A percentile compares a stretch with the other conserved stretches of the same genome.
Evolutionary conservation across 805 yeast species (phyloP).

Genomic region (Isabelozyma pseudorhagii): DNA sequence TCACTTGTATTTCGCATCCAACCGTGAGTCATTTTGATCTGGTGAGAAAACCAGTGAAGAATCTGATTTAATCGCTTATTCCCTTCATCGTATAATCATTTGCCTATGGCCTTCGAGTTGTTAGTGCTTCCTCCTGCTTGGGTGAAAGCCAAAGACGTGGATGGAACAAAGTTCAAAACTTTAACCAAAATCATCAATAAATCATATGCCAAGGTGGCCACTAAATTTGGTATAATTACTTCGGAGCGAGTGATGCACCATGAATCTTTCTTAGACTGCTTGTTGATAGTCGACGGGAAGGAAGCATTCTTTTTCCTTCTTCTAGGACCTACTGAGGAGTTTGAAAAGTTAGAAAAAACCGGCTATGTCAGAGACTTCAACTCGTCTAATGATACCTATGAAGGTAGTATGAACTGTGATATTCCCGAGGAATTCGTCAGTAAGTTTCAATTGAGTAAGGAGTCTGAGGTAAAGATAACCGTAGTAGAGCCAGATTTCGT

Average conservation of each 20-base stretch:
- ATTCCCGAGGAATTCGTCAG: slow-evolving; percentile 17
- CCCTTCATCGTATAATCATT: background rate
- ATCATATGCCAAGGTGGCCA: slow-evolving; percentile 48
- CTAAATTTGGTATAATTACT: slow-evolving; percentile 38
- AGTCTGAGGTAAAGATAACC: slow-evolving; percentile 12
- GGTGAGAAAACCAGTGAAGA: background rate
- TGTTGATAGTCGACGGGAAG: slow-evolving; percentile 16
- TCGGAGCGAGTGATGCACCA: slow-evolving; percentile 38
- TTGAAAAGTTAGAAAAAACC: slow-evolving; percentile 18
- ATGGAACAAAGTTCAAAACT: slow-evolving; percentile 3
- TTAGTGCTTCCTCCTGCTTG: slow-evolving; percentile 19
- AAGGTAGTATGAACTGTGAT: slow-evolving; percentile 21
- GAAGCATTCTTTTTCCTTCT: slow-evolving; percentile 19
- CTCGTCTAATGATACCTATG: slow-evolving; percentile 12
- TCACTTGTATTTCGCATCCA: too few species aligned
- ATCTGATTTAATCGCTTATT: background rate
- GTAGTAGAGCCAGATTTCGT: slow-evolving; percentile 12
- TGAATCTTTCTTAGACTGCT: slow-evolving; percentile 17
- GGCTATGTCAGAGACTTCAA: slow-evolving; percentile 23
- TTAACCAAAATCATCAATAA: slow-evolving; percentile 40
- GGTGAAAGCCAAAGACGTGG: slow-evolving; percentile 8
- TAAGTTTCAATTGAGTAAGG: slow-evolving; percentile 15
- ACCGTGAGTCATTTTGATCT: background rate
- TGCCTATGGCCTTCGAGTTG: slow-evolving; percentile 18
- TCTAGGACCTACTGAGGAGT: slow-evolving; percentile 21